A percentile compares a stretch with the other conserved stretches of the same genome.
These are phyloP conservation scores for Beta macrorhiza DNA, from an alignment of 179 eudicot species.

Conservation along the genomic window DNA sequence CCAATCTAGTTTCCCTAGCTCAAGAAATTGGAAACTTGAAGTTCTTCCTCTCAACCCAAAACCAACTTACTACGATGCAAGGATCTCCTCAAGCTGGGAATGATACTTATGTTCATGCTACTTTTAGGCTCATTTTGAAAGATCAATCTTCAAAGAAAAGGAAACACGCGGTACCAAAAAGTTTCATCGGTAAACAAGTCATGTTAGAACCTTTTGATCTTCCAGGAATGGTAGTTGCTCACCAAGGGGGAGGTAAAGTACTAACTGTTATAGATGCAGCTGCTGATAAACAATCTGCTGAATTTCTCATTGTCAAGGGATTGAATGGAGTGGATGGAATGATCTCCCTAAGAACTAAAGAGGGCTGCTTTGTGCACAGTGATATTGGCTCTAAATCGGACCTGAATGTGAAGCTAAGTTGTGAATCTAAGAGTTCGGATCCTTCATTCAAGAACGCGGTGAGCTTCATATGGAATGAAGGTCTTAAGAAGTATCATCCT, in stretches of 20 bases:
- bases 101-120: conserved; percentile 47
- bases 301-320: conserved; percentile 53
- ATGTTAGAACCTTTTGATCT: conserved; percentile 72
- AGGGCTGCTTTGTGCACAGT: conserved; percentile 62
- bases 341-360: conserved; percentile 55
- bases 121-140: conserved; percentile 57
- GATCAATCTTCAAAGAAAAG: conserved; percentile 20
- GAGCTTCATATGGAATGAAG: conserved; percentile 56
- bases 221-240: conserved; percentile 66
- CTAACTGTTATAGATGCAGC: conserved; percentile 35
- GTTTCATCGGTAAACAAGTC: conserved; percentile 47
- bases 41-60: conserved; percentile 45
- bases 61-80: conserved; percentile 42
- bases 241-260: conserved; percentile 37
- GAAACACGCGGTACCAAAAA: conserved; percentile 15
- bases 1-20: conserved; percentile 54
- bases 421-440: conserved; percentile 37
- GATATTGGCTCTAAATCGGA: conserved; percentile 23
- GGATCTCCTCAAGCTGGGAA: conserved; percentile 48
- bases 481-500: conserved; percentile 63
- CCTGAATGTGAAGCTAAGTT: conserved; percentile 44
- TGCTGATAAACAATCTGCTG: conserved; percentile 14
- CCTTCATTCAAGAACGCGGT: conserved; percentile 36
- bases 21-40: conserved; percentile 39
- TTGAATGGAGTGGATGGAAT: conserved; percentile 49